Evolutionary conservation across 2,329 filamentous ascomycete species (phyloP).

Genomic region (Nothopassalora personata): DNA sequence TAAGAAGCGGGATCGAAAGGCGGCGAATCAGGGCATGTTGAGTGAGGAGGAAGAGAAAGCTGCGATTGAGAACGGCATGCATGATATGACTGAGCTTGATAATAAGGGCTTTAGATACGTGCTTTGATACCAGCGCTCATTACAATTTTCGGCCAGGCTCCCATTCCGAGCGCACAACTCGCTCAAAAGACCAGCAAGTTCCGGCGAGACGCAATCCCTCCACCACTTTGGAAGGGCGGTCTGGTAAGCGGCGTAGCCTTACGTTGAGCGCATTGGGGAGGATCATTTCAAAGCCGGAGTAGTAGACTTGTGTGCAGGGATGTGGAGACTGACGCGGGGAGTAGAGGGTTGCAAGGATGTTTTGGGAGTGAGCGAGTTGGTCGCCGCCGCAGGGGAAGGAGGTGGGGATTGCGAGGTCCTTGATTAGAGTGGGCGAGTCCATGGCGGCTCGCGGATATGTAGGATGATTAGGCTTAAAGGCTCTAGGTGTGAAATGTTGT

Average conservation of each 20-base stretch:
- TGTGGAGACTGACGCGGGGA: constrained; percentile 56
- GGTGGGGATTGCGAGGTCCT: not conserved
- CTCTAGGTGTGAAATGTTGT: not conserved
- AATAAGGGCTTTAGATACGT: constrained; percentile 53
- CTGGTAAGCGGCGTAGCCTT: not conserved
- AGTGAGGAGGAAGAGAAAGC: constrained; percentile 44
- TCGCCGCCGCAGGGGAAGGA: constrained; percentile 1
- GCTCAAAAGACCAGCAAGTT: not conserved
- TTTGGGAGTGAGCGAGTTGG: not conserved
- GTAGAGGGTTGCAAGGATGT: not conserved
- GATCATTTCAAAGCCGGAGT: constrained; percentile 62
- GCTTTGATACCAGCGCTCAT: constrained; percentile 29
- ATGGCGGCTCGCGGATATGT: not conserved
- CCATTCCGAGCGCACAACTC: not conserved
- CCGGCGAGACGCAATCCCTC: not conserved
- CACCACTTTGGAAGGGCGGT: not conserved
- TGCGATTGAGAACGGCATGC: constrained; percentile 52
- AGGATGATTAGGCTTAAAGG: not conserved
- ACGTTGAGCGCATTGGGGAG: not conserved
- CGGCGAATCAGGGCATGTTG: constrained; percentile 28
- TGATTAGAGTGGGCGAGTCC: not conserved
- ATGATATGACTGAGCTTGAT: constrained; percentile 52
- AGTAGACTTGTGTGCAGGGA: constrained; percentile 60
- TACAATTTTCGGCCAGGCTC: constrained; percentile 2
- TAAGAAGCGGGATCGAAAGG: constrained; percentile 49